Percentiles rank a stretch among this genome's conserved stretches.
Evolutionary conservation across 1,284 basidiomycete genomes (phyloP).

Genomic region (Pisolithus thermaeus): DNA sequence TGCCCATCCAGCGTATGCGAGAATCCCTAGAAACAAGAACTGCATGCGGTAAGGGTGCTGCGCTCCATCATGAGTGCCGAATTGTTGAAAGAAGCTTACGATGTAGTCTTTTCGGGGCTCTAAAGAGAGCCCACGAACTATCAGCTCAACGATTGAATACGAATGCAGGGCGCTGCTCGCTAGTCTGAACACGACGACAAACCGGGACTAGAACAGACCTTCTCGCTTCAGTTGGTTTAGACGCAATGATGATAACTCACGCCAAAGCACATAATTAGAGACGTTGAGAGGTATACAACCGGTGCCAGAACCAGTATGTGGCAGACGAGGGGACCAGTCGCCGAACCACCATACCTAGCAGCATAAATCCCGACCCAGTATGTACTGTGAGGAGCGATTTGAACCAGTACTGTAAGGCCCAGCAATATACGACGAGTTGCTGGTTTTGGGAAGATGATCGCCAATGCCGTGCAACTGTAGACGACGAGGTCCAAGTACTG

Average conservation of each 20-base stretch:
- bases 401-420: constrained; percentile 41
- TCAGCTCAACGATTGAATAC: constrained; percentile 17
- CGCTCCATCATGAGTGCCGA: background rate
- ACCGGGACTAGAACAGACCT: constrained; percentile 9
- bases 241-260: constrained; percentile 30
- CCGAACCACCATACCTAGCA: constrained; percentile 43
- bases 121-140: constrained; percentile 14
- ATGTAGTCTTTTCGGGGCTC: constrained; percentile 15
- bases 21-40: constrained; percentile 23
- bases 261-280: constrained; percentile 38
- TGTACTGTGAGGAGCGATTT: constrained; percentile 51
- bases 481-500: constrained; percentile 36
- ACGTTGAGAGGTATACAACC: constrained; percentile 37
- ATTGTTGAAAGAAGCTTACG: constrained; percentile 12
- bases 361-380: constrained; percentile 60
- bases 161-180: constrained; percentile 22
- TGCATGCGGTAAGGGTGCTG: constrained; percentile 5
- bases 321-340: constrained; percentile 54
- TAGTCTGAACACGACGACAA: constrained; percentile 12
- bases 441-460: constrained; percentile 32
- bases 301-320: constrained; percentile 54
- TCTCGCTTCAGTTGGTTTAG: background rate
- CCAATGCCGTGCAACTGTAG: constrained; percentile 30
- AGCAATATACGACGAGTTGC: constrained; percentile 29
- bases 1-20: constrained; percentile 9